These are phyloP conservation scores for Cardamine chenopodiifolia DNA, from an alignment of 345 rosid species.

Conservation along the genomic window DNA sequence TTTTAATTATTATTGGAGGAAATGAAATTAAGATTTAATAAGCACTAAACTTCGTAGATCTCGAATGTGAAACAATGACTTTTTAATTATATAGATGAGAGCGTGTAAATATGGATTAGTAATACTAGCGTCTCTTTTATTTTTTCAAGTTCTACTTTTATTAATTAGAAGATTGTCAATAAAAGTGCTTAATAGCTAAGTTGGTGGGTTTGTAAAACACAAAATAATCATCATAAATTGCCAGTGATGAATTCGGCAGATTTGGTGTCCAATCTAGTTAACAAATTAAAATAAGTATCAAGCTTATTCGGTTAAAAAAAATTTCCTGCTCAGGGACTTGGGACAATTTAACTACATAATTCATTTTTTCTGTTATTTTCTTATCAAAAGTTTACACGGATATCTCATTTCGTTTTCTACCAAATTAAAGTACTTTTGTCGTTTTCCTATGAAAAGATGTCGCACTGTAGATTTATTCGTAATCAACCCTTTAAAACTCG, in stretches of 20 bases:
- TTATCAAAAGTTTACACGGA: neutral
- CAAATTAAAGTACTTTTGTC: slow-evolving; percentile 25
- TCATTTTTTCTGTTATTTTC: neutral
- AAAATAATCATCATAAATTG: too few relatives aligned
- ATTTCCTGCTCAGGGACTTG: neutral
- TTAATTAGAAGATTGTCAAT: neutral
- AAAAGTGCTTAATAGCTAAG: neutral
- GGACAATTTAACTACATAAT: neutral
- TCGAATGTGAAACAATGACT: neutral
- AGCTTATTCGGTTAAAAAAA: neutral
- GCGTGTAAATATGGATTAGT: neutral
- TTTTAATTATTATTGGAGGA: neutral
- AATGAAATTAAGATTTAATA: neutral
- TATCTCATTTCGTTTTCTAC: neutral
- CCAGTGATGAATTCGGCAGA: neutral
- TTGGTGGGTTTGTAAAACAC: neutral
- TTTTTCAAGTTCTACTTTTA: too few relatives aligned
- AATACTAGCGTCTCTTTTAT: neutral
- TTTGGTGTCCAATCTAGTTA: neutral
- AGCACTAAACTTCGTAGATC: neutral
- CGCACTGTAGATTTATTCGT: slow-evolving; percentile 1
- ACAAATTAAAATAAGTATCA: neutral
- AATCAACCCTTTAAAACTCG: slow-evolving; percentile 17
- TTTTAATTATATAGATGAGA: too few relatives aligned
- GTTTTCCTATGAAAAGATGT: slow-evolving; percentile 18